phyloP scores from a whole-genome alignment of 148 eudicot species.

The Fagopyrum esculentum region DNA sequence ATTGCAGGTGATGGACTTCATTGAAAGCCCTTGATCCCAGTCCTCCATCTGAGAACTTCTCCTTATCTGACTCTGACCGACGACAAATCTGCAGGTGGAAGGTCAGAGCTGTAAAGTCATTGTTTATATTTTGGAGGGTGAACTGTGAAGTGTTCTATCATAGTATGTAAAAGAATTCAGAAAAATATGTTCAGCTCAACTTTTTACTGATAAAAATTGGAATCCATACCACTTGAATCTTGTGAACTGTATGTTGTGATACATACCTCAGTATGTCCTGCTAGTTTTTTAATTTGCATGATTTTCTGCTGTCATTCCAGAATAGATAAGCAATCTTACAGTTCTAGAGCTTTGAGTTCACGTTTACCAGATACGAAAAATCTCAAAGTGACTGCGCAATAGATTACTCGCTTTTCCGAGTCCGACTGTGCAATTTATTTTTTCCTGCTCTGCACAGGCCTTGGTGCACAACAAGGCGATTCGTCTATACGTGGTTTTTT shows the following conservation, averaged over 20 bases:
- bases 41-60: constrained; percentile 7
- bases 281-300: background rate
- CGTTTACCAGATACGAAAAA: background rate
- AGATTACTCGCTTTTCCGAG: too few species aligned
- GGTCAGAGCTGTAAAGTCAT: background rate
- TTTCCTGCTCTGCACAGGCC: too few species aligned
- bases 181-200: constrained; percentile 2
- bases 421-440: too few species aligned
- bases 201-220: background rate
- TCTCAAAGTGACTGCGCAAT: background rate
- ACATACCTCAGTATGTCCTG: background rate
- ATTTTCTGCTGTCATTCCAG: background rate
- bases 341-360: background rate
- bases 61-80: background rate
- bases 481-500: too few species aligned
- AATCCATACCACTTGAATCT: constrained; percentile 3
- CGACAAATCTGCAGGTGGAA: background rate
- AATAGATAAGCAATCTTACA: background rate
- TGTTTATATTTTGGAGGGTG: constrained; percentile 11
- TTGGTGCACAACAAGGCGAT: too few species aligned
- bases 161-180: constrained; percentile 7
- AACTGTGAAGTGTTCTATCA: constrained; percentile 7
- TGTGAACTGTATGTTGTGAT: constrained; percentile 5
- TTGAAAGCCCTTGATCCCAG: constrained; percentile 49
- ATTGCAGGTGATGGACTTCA: constrained; percentile 70